Base-by-base conservation (phyloP, 176 grass and related monocot genomes). In the Saccharum spontaneum region DNA sequence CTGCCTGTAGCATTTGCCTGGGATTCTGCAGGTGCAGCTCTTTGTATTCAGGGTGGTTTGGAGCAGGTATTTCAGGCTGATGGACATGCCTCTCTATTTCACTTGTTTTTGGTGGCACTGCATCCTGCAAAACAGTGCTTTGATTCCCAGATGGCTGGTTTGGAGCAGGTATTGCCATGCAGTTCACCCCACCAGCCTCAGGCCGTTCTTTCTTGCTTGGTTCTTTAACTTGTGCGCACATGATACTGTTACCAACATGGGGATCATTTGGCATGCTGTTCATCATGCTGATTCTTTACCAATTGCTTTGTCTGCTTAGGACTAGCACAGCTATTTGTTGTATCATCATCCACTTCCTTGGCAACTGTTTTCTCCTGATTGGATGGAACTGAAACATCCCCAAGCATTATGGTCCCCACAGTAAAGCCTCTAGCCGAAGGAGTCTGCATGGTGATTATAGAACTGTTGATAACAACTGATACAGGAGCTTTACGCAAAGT, bases 81-180 rank as follows among this genome's bases (percentile, higher is more conserved):
- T 87, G 80, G 62, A 84, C 59, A 82, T 96, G 85, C 45, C 86
- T 55, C 62, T 90, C 83, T 40, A 87, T 92, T 76, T 90, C 83
- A 79, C 71, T 82, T 81, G 83, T 90, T 76, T 92, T 82, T 85
- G 31, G 48, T 82, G 45, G 59, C 3, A 9, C 80, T 38, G 64
- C 61, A 87, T 77, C 70, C n/a, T 77, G 70, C 7, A 15, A 34
- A 85, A 30, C 72, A 52, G 59, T 67, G 22, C 14, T 87, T 63
- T 69, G 65, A 86, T 80, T 86, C 71, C 54, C 66, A 78, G 38
- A 75, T 86, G 86, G 49, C 50, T 67, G 44, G 37, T 30, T 84
- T 10, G 73, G 73, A 86, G 76, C 68, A 89, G 71, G 75, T 61
- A 80, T 23, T 26, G 59, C 41, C 43, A 10, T 73, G 76, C 17